Base-by-base conservation (phyloP, 2,329 filamentous ascomycete species). In the Calonectria fujianensis region DNA sequence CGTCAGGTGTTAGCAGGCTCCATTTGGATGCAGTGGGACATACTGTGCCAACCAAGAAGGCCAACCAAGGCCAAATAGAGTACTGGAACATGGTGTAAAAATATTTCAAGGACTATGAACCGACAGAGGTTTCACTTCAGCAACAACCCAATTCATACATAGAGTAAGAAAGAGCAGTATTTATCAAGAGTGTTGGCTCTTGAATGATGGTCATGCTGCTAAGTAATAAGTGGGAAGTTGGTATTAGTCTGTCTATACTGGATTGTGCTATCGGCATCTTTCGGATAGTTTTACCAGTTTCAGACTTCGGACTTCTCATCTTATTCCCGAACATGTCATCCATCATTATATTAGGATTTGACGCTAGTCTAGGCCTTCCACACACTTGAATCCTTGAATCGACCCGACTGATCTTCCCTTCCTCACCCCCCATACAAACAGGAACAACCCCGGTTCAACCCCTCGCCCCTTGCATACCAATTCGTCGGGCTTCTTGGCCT, bases 221-320 rank as follows among this genome's bases (percentile, higher is more conserved):
- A 54, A 54, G 27, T 54, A 54, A 54, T 32, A 54, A 32, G 51
- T 32, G 51, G 29, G 51, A 54, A 32, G 51, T 54, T 54, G 9
- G 51, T 54, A 54, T 54, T 54, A 4, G 51, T 54, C 51, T 54
- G 51, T 54, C 51, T 54, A 32, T 54, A 20, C 27, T 54, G 32
- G 27, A 54, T 54, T 54, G 51, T 20, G 29, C 51, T 54, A 54
- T 54, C 51, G 51, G 51, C 51, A 54, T 29, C 51, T 54, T 54
- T 54, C 51, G 51, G 51, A 32, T 54, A 54, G 51, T 54, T 54
- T 54, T 54, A 32, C 51, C 51, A 32, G 29, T 54, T 54, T 54
- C 51, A 29, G 51, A 54, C 51, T 54, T 54, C 29, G 29, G 51
- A 54, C 51, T 54, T 54, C 29, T 32, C 51, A 54, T 32, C 27